Conservation (phyloP, 73 alveolate genomes). For the Stentor roeselii region DNA sequence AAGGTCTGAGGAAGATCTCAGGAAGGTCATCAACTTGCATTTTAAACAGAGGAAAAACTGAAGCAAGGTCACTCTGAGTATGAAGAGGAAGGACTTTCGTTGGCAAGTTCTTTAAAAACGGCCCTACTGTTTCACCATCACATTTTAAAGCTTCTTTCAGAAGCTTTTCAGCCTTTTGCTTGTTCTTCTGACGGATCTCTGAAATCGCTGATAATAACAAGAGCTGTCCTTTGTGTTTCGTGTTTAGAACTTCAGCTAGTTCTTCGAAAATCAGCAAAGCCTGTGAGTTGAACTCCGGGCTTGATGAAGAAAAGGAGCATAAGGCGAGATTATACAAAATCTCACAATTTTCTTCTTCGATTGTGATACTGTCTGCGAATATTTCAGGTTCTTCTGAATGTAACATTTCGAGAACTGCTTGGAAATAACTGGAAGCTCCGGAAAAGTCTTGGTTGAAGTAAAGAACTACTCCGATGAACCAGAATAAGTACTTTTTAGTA, state of each 20-base stretch:
- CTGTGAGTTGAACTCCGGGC: neutral
- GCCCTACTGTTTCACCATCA: neutral
- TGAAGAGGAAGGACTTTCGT: neutral
- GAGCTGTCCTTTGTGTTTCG: slow-evolving; percentile 14
- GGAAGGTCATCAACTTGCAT: neutral
- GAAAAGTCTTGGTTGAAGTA: neutral
- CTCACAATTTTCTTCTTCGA: slow-evolving; percentile 24
- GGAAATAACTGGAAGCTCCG: neutral
- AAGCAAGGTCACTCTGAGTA: neutral
- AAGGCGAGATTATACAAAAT: slow-evolving; percentile 2
- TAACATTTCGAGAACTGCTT: slow-evolving; percentile 8
- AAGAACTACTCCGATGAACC: neutral
- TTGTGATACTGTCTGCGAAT: neutral
- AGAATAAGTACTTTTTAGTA: neutral
- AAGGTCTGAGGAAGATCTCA: neutral
- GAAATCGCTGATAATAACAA: slow-evolving; percentile 11
- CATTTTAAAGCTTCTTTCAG: slow-evolving; percentile 17
- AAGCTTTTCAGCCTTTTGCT: neutral
- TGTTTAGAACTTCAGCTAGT: slow-evolving; percentile 17
- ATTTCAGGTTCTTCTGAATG: slow-evolving; percentile 2
- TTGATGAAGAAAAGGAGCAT: neutral
- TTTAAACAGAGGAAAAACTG: neutral
- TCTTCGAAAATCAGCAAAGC: slow-evolving; percentile 19
- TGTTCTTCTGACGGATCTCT: neutral
- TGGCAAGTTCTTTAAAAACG: neutral